phyloP scores from a whole-genome alignment of 352 stramenopile genomes.

The Phytophthora megakarya region DNA sequence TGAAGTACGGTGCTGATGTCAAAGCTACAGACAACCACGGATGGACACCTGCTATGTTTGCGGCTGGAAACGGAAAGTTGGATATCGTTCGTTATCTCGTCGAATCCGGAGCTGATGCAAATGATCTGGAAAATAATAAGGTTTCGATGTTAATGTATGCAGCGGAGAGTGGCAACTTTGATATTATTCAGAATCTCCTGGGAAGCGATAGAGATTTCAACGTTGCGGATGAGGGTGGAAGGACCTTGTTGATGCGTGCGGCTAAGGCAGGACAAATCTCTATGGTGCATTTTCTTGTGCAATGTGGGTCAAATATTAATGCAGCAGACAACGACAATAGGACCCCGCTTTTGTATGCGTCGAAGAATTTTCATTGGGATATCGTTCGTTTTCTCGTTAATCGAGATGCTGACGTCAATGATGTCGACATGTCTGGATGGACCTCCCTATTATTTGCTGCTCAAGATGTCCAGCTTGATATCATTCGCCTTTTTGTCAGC shows the following conservation, averaged over 20 bases:
- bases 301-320: too few relatives aligned
- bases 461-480: not conserved
- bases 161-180: not conserved
- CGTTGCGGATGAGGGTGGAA: too few relatives aligned
- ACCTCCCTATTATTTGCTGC: not conserved
- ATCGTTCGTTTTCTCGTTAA: too few relatives aligned
- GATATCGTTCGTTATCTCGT: not conserved
- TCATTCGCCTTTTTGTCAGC: not conserved
- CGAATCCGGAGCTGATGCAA: not conserved
- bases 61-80: not conserved
- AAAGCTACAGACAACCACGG: not conserved
- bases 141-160: not conserved
- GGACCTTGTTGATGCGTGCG: too few relatives aligned
- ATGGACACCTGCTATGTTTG: not conserved
- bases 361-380: too few relatives aligned
- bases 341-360: too few relatives aligned
- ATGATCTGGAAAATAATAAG: not conserved
- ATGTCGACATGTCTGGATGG: not conserved
- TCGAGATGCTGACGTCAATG: too few relatives aligned
- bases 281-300: too few relatives aligned
- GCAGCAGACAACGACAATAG: too few relatives aligned
- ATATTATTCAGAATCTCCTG: too few relatives aligned
- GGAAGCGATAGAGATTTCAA: too few relatives aligned
- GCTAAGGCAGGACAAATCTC: too few relatives aligned
- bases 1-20: not conserved